Evolutionary conservation across 2,329 filamentous ascomycete genomes (phyloP).

Genomic region (Penicillium sp.): DNA sequence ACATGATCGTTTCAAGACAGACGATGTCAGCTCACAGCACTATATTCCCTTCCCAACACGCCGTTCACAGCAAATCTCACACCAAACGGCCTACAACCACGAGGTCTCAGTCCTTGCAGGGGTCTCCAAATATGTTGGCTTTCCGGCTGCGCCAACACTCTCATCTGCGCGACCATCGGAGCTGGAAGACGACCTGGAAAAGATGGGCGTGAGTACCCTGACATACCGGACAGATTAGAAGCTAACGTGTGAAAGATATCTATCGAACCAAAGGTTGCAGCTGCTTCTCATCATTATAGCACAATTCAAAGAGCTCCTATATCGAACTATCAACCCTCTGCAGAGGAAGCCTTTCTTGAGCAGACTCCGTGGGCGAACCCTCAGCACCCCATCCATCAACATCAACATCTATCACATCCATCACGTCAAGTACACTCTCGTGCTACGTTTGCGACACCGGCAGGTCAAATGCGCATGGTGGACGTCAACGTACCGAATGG

Average conservation of each 20-base stretch:
- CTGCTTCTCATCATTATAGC: constrained; percentile 33
- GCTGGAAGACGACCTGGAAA: constrained; percentile 83
- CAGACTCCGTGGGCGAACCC: constrained; percentile 93
- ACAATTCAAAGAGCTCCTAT: constrained; percentile 35
- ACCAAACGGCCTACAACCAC: constrained; percentile 90
- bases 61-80: constrained; percentile 75
- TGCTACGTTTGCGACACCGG: constrained; percentile 45
- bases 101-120: constrained; percentile 92
- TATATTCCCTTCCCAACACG: constrained; percentile 79
- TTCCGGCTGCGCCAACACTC: constrained; percentile 91
- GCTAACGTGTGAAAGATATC: constrained; percentile 30
- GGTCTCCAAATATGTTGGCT: constrained; percentile 92
- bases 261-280: constrained; percentile 33
- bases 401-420: constrained; percentile 45
- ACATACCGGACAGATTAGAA: too few species aligned
- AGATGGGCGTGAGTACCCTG: constrained; percentile 75
- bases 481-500: constrained; percentile 50
- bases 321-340: constrained; percentile 55
- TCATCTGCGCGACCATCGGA: constrained; percentile 72
- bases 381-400: constrained; percentile 72
- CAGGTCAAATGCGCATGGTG: constrained; percentile 49
- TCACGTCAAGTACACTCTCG: too few species aligned
- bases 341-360: constrained; percentile 85
- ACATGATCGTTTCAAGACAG: constrained; percentile 78
- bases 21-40: constrained; percentile 80